phyloP scores from a whole-genome alignment of 2,329 filamentous ascomycete genomes.

The Arachnomyces sp. region DNA sequence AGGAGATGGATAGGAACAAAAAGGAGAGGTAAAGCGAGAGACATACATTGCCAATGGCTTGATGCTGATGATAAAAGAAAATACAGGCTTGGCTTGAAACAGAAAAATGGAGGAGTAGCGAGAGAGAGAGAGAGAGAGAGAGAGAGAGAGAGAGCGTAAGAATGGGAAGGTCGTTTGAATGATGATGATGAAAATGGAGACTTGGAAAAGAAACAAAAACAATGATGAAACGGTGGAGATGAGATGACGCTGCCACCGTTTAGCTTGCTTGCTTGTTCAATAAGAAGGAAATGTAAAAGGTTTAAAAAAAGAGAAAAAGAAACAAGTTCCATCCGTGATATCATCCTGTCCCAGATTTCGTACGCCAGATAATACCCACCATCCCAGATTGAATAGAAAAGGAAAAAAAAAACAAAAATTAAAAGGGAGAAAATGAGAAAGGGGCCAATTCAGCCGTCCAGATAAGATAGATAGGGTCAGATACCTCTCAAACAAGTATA shows the following conservation, averaged over 20 bases:
- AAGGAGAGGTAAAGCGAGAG: conserved; percentile 12
- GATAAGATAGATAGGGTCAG: conserved; percentile 1
- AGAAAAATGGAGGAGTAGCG: conserved; percentile 14
- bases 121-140: conserved; percentile 17
- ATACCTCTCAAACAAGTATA: conserved; percentile 1
- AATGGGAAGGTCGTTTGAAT: conserved; percentile 14
- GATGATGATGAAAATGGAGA: no score
- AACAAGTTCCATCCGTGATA: conserved; percentile 12
- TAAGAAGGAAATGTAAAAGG: conserved; percentile 2
- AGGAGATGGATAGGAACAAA: conserved; percentile 7
- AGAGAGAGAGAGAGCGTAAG: conserved; percentile 14
- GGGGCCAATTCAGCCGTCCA: background rate
- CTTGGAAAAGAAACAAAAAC: background rate
- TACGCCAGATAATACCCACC: conserved; percentile 7
- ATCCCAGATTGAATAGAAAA: conserved; percentile 2
- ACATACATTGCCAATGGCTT: no score
- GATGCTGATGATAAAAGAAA: conserved; percentile 16
- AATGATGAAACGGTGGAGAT: conserved; percentile 9
- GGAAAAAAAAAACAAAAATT: background rate
- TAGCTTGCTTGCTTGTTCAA: conserved; percentile 8
- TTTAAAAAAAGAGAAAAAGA: conserved; percentile 6
- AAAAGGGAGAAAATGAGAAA: background rate
- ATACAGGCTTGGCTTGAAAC: conserved; percentile 13
- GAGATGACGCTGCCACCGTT: conserved; percentile 12
- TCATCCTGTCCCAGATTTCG: conserved; percentile 3